Conservation (phyloP, 164 flowering plant species). For the Saururus chinensis region DNA sequence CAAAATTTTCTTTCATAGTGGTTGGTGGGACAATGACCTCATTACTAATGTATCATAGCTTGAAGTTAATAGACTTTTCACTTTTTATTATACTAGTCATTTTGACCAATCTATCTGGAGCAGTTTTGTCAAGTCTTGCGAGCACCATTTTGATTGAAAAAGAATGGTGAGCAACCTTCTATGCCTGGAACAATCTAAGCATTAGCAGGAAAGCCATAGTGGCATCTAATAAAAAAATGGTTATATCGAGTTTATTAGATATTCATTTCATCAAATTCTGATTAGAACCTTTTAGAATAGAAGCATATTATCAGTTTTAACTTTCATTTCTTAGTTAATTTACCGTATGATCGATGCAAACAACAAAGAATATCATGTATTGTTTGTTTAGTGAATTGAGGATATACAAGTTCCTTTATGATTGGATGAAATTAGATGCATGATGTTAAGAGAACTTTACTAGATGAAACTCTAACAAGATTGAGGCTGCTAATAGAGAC, state of each 20-base stretch:
- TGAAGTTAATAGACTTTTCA: constrained; percentile 26
- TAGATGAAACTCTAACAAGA: neutral
- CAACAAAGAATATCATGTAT: too few species aligned
- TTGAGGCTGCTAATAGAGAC: neutral
- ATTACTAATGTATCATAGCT: constrained; percentile 28
- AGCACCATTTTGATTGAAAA: constrained; percentile 84
- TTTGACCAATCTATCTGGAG: constrained; percentile 66
- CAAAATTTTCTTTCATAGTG: constrained; percentile 67
- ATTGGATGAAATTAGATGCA: too few species aligned
- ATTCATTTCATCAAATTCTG: too few species aligned
- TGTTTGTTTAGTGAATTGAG: too few species aligned
- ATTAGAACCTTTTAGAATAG: too few species aligned
- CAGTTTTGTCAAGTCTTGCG: constrained; percentile 75
- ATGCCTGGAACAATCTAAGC: neutral
- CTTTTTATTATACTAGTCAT: constrained; percentile 41
- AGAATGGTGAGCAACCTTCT: constrained; percentile 50
- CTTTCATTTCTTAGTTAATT: too few species aligned
- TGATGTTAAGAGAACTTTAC: neutral
- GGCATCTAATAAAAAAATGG: too few species aligned
- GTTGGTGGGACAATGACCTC: constrained; percentile 64
- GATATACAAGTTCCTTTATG: too few species aligned
- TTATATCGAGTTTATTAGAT: neutral
- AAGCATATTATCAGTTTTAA: too few species aligned
- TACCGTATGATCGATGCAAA: too few species aligned
- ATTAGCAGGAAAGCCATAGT: too few species aligned